Evolutionary conservation across 73 alveolate species (phyloP).

Genomic region (Paramecium bursaria): DNA sequence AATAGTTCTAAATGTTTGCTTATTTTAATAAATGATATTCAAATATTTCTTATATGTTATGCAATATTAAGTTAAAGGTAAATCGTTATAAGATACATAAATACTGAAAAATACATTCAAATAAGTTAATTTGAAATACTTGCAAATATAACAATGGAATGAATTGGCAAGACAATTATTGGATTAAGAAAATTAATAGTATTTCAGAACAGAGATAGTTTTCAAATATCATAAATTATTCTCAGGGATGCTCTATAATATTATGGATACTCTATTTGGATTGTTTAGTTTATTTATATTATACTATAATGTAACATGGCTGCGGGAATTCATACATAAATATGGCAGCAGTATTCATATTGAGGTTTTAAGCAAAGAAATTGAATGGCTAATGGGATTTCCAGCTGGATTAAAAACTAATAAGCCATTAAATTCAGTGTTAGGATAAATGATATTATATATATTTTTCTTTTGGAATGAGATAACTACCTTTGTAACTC

Average conservation of each 20-base stretch:
- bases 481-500: conserved; percentile 74
- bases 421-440: conserved; percentile 75
- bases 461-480: conserved; percentile 76
- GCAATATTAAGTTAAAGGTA: conserved; percentile 48
- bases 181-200: conserved; percentile 46
- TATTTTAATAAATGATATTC: conserved; percentile 32
- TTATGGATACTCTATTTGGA: conserved; percentile 76
- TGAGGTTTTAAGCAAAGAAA: conserved; percentile 80
- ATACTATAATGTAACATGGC: conserved; percentile 59
- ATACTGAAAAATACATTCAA: conserved; percentile 26
- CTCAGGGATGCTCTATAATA: conserved; percentile 65
- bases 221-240: conserved; percentile 45
- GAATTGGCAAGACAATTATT: not conserved
- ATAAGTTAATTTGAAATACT: conserved; percentile 20
- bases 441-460: conserved; percentile 76
- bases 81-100: conserved; percentile 16
- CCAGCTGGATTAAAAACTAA: conserved; percentile 91
- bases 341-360: conserved; percentile 79
- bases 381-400: conserved; percentile 83
- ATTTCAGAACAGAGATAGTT: not conserved
- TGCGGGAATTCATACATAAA: conserved; percentile 73
- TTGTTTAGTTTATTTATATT: conserved; percentile 65
- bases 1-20: not conserved
- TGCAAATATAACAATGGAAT: conserved; percentile 50
- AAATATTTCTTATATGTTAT: conserved; percentile 2